Evolutionary conservation across 2,329 filamentous ascomycete species (phyloP).

Genomic region (Fusarium coffeatum): DNA sequence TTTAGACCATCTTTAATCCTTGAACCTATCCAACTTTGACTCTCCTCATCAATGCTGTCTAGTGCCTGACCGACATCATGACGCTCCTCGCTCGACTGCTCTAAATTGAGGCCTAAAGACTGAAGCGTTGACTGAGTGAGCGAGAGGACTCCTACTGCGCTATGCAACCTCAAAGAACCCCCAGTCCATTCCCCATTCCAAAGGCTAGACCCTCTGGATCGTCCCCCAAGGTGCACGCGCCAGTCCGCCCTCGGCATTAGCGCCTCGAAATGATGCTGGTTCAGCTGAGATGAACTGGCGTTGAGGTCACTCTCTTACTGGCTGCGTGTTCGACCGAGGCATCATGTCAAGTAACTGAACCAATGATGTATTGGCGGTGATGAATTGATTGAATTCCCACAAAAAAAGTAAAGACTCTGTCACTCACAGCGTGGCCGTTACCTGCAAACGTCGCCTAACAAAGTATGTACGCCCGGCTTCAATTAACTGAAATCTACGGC

Average conservation of each 20-base stretch:
- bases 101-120: not conserved
- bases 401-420: not conserved
- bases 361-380: conserved; percentile 23
- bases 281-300: conserved; percentile 43
- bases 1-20: conserved; percentile 22
- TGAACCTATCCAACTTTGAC: conserved; percentile 3
- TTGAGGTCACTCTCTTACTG: conserved; percentile 26
- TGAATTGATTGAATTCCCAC: conserved; percentile 39
- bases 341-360: conserved; percentile 14
- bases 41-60: not conserved
- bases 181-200: conserved; percentile 40
- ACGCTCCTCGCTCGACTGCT: conserved; percentile 6
- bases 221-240: conserved; percentile 6
- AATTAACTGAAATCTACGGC: not conserved
- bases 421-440: conserved; percentile 6
- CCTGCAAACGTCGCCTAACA: conserved; percentile 28
- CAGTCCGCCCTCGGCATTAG: conserved; percentile 35
- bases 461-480: conserved; percentile 2
- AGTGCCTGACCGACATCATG: conserved; percentile 33
- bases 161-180: not conserved
- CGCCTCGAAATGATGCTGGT: conserved; percentile 36
- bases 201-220: conserved; percentile 9
- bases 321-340: not conserved
- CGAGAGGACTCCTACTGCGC: not conserved
- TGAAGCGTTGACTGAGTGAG: not conserved